These are phyloP conservation scores for Podospora comata DNA, from an alignment of 495 filamentous ascomycete species.

Conservation along the genomic window DNA sequence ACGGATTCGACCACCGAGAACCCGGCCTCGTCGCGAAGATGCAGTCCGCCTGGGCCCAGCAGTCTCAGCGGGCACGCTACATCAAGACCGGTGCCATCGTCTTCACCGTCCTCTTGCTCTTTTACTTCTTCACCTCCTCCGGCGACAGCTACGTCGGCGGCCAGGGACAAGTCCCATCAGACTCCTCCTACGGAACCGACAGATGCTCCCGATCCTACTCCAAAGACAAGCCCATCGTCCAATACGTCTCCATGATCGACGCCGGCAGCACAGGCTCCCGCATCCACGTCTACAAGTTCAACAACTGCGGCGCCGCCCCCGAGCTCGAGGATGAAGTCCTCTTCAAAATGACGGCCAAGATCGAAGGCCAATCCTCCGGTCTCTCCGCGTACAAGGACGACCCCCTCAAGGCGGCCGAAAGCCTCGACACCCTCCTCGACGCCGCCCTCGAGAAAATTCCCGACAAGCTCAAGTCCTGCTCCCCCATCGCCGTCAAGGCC, in stretches of 20 bases:
- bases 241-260: slow-evolving; percentile 98
- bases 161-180: slow-evolving; percentile 53
- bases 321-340: slow-evolving; percentile 81
- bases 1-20: slow-evolving; percentile 45
- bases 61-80: slow-evolving; percentile 71
- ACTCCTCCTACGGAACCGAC: slow-evolving; percentile 58
- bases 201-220: slow-evolving; percentile 80
- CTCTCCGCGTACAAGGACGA: slow-evolving; percentile 82
- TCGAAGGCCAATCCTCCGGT: slow-evolving; percentile 66
- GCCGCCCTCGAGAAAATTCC: slow-evolving; percentile 80
- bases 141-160: slow-evolving; percentile 42
- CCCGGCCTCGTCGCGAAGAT: slow-evolving; percentile 46
- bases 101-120: slow-evolving; percentile 66
- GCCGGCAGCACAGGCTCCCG: slow-evolving; percentile 96
- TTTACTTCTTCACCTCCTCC: slow-evolving; percentile 69
- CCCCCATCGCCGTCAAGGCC: slow-evolving; percentile 91
- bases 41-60: slow-evolving; percentile 60
- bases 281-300: slow-evolving; percentile 98
- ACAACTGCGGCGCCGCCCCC: slow-evolving; percentile 94
- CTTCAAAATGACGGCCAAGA: slow-evolving; percentile 85
- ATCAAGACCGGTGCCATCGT: slow-evolving; percentile 80
- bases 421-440: slow-evolving; percentile 81
- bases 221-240: slow-evolving; percentile 83
- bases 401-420: slow-evolving; percentile 82
- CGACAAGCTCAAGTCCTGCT: slow-evolving; percentile 80